Base-by-base conservation (phyloP, 352 stramenopile genomes). In the Achlya hypogyna region DNA sequence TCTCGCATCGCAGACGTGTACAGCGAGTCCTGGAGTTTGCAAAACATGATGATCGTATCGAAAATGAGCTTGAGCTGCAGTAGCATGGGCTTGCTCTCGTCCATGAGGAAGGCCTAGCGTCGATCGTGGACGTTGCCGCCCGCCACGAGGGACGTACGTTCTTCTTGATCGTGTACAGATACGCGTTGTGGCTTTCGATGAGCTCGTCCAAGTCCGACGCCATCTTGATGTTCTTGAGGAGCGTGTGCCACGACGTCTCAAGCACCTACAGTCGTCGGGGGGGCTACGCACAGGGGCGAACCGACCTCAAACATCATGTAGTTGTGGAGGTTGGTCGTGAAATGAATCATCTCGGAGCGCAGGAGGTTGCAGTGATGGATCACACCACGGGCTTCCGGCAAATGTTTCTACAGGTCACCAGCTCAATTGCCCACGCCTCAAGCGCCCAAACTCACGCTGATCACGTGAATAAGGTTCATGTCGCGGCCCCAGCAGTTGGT, bases 231-330 rank as follows among this genome's bases (percentile, higher is more conserved):
- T 91, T 86, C 42, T 87, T 79, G 31, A 96, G 81, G 3, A 99
- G 77, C 51, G 84, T 82, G 63, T 98, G 82, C 97, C 96, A 99
- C 35, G 92, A 95, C 1, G 84, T 96, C 64, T 97, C 89, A 8
- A 97, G 72, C 53, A 97, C 96, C 81, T 86, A 72, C 28, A 51
- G 23, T 10, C 9, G 38, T 49, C 14, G 22, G 16, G 9, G 12
- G 38, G 31, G 38, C 9, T 23, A 45, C 38, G 27, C 12, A 64
- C 8, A 64, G 56, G 9, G 28, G 18, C 14, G 31, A 31, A 58
- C 35, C 28, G 49, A 87, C 78, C 84, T 99, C 96, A 76, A 99
- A 99, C 95, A 99, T 98, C 72, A 99, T 91, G 73, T 99, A 99
- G 71, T 95, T 98, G 72, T 98, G 92, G 25, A 99, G 82, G 65